phyloP scores from a whole-genome alignment of 2,329 filamentous ascomycete species.

The Drechslerella dactyloides region DNA sequence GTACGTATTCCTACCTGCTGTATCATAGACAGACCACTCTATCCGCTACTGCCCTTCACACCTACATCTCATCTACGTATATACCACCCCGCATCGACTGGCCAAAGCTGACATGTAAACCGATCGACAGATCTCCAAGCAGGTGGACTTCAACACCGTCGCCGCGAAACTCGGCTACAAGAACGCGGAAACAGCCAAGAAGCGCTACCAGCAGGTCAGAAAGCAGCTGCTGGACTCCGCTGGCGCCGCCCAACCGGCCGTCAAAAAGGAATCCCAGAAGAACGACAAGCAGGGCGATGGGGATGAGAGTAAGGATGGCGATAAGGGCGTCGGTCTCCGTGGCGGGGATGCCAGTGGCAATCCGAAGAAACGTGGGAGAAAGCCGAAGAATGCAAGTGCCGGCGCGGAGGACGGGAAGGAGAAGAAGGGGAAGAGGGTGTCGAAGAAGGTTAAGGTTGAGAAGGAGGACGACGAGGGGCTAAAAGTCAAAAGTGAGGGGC shows the following conservation, averaged over 20 bases:
- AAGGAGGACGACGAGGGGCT: background rate
- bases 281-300: background rate
- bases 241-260: background rate
- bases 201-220: constrained; percentile 19
- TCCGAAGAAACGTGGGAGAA: constrained; percentile 21
- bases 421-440: constrained; percentile 1
- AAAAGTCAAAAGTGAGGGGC: background rate
- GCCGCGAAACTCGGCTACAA: constrained; percentile 23
- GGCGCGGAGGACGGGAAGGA: background rate
- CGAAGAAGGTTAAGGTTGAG: constrained; percentile 4
- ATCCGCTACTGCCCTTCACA: too few species aligned
- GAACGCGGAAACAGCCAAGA: constrained; percentile 26
- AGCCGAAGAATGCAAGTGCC: constrained; percentile 2
- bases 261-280: background rate
- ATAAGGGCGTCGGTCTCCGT: background rate
- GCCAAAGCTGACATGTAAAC: background rate
- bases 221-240: constrained; percentile 15
- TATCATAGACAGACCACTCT: too few species aligned
- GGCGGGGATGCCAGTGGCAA: background rate
- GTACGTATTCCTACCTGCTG: constrained; percentile 2
- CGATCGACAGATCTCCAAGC: background rate
- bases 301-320: background rate
- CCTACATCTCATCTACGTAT: too few species aligned
- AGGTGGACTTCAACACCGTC: constrained; percentile 10
- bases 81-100: too few species aligned